Evolutionary conservation across 139 green algal genomes (phyloP).

Genomic region (Tetraselmis chui): DNA sequence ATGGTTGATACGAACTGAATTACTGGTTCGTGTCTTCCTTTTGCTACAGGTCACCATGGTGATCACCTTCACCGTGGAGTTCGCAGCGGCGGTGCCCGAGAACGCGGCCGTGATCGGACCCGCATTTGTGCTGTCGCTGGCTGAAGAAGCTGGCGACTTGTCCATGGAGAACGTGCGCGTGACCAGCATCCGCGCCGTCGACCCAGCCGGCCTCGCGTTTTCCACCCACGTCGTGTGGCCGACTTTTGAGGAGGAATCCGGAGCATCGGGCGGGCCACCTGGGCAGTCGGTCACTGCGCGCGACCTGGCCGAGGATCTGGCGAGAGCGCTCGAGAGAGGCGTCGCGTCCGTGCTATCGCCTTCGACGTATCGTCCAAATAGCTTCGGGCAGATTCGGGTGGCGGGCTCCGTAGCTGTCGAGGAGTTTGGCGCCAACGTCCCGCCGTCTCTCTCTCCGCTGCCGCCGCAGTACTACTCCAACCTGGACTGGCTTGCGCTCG

Average conservation of each 20-base stretch:
- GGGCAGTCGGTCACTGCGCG: too few species aligned
- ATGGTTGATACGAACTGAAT: too few species aligned
- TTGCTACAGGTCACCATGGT: neutral
- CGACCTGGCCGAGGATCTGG: too few species aligned
- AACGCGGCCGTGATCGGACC: neutral
- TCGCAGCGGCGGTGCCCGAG: neutral
- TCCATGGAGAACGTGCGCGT: neutral
- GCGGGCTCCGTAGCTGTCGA: neutral
- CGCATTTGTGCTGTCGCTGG: neutral
- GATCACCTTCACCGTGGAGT: neutral
- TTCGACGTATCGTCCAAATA: too few species aligned
- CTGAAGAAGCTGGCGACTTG: neutral
- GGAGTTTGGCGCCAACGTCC: neutral
- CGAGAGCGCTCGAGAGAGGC: too few species aligned
- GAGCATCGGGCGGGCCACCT: too few species aligned
- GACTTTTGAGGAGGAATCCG: neutral
- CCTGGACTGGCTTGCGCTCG: neutral
- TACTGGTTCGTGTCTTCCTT: too few species aligned
- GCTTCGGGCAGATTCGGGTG: too few species aligned
- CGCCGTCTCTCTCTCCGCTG: neutral
- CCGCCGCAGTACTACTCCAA: neutral
- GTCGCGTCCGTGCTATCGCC: too few species aligned
- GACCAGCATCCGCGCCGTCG: neutral
- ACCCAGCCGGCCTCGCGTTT: neutral
- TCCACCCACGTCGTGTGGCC: neutral